Evolutionary conservation across 352 stramenopile species (phyloP), one percentile per base, ranked within the genome.

Genomic region (Globisporangium nunn): DNA sequence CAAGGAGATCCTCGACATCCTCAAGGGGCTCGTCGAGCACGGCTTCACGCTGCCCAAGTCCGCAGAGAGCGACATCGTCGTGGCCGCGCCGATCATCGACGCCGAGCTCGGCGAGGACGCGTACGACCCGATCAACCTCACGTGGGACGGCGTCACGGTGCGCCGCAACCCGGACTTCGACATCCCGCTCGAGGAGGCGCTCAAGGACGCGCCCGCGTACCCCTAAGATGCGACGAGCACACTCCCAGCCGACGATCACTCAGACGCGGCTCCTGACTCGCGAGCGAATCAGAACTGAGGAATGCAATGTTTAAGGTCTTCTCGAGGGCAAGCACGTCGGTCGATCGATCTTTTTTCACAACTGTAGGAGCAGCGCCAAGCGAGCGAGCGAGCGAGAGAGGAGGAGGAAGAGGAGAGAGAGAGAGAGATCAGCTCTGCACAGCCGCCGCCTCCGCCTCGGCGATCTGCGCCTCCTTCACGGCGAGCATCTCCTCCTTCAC

Each of bases 151-250:
- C 66, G 77, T 77, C 62, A 87, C 72, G 41, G 29, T 85, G 28
- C 85, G 85, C 43, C 81, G 85, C 59, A 94, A 94, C 71, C 85
- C 85, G 58, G 75, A 81, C 63, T 94, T 94, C 53, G 78, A 92
- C 61, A 74, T 91, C 44, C 79, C 80, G 14, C 54, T 91, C 43
- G 78, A 91, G 52, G 63, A 89, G 57, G 84, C 81, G 14, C 54
- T 84, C 39, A 88, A 85, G 72, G 54, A 67, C 63, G 52, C 58
- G 52, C 33, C 46, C 28, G 45, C 37, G 10, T 33, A 59, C 28
- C 43, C 37, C 1, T 57, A 54, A 39, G 47, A 54, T 12, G 44
- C 35, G 35, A 11, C 35, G 23, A 23, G 23, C 23, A 23, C 23
- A 23, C 23, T 23, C 23, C 23, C 23, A 23, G 23, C 23, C 23